Conservation (phyloP, 2,329 filamentous ascomycete species). For the Plectosphaerella sp. region DNA sequence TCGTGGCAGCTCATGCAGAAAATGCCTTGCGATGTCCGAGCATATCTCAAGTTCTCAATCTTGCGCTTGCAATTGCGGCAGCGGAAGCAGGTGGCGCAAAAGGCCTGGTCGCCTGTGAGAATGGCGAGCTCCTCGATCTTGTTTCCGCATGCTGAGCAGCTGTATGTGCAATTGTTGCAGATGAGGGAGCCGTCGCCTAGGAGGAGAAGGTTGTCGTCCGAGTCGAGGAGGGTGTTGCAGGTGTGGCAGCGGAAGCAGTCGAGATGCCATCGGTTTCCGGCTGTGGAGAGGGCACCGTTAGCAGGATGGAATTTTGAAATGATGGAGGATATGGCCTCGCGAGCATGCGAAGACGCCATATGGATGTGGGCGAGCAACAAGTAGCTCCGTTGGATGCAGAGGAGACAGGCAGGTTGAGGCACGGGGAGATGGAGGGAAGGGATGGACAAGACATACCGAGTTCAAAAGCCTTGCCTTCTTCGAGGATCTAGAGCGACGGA, state of each 20-base stretch:
- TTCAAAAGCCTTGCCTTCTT: conserved; percentile 98
- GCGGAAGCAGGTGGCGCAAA: conserved; percentile 94
- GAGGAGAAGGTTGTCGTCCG: conserved; percentile 93
- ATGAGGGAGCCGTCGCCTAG: conserved; percentile 97
- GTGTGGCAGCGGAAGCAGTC: conserved; percentile 98
- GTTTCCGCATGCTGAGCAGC: conserved; percentile 91
- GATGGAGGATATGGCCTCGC: conserved; percentile 7
- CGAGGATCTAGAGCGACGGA: conserved; percentile 66
- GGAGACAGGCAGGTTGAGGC: neutral
- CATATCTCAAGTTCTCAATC: conserved; percentile 97
- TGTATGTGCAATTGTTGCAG: conserved; percentile 99
- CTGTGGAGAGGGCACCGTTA: conserved; percentile 41
- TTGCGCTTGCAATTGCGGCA: conserved; percentile 98
- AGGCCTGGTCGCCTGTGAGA: conserved; percentile 94
- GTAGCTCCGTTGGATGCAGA: neutral
- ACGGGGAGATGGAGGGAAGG: neutral
- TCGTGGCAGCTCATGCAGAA: conserved; percentile 99
- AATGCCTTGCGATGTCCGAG: conserved; percentile 94
- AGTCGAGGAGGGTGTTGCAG: conserved; percentile 92
- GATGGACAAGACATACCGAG: conserved; percentile 59
- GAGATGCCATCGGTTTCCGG: conserved; percentile 96
- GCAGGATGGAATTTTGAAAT: conserved; percentile 14
- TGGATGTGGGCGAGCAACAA: neutral
- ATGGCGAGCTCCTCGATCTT: conserved; percentile 99
- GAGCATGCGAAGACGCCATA: conserved; percentile 1